Evolutionary conservation across 148 eudicot genomes (phyloP), one percentile per base, ranked within the genome.

Genomic region (Rhododendron griersonianum): DNA sequence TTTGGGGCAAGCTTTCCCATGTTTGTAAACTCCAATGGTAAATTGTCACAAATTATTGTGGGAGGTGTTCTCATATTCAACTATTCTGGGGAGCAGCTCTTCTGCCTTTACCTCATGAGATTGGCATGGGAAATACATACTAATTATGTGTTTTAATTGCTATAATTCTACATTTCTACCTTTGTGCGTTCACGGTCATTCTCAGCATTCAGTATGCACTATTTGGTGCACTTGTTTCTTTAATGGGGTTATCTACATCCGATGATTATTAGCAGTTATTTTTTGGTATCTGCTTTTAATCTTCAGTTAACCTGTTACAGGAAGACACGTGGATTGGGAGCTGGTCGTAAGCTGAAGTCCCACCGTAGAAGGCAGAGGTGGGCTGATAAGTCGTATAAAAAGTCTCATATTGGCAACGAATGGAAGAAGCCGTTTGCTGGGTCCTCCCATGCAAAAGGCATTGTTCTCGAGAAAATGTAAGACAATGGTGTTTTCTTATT

Each of bases 391-490:
- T 61, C 89, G 15, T 86, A 89, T 51, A 89, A 87, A 25, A 86
- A 86, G 78, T 89, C 90, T 69, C 87, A 86, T 81, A 89, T 87
- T 73, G 89, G 90, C 14, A 89, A 89, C 13, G 88, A 89, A 81
- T 88, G 90, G 90, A 88, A 88, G 80, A 88, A 88, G 88, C 90
- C 90, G 81, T 88, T 88, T 80, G 88, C 90, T 30, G 90, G 90
- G 15, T 88, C 90, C n/a, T 88, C 90, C 85, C 90, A 88, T 35
- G 90, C 90, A 25, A 88, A 88, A 57, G 90, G 90, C 78, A 88
- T 86, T 73, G 88, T 88, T 35, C 90, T 88, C 37, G 90, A 86
- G 77, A 88, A 88, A 71, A 88, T 88, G 90, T 88, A 84, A 79
- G 75, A 19, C n/a, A 11, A 57, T 11, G 71, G 47, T n/a, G 7